phyloP scores from a whole-genome alignment of 1,284 basidiomycete genomes.

The Phellopilus nigrolimitatus region DNA sequence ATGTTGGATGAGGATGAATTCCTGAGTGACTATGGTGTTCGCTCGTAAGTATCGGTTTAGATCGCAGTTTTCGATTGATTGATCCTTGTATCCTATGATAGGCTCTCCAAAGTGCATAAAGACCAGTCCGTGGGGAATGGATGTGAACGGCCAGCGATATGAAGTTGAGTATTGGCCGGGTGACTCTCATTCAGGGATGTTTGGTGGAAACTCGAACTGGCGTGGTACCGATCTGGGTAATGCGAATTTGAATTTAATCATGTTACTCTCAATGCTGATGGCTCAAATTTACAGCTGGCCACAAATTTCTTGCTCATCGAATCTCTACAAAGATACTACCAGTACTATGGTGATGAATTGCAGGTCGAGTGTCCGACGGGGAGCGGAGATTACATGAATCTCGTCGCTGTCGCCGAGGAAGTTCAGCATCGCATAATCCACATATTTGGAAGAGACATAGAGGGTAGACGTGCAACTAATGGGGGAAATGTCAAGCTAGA shows the following conservation, averaged over 20 bases:
- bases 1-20: slow-evolving; percentile 98
- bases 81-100: slow-evolving; percentile 28
- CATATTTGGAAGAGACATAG: slow-evolving; percentile 87
- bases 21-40: slow-evolving; percentile 89
- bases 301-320: slow-evolving; percentile 94
- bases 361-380: slow-evolving; percentile 92
- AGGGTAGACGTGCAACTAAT: slow-evolving; percentile 86
- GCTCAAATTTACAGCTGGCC: slow-evolving; percentile 65
- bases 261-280: not conserved
- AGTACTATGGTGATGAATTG: slow-evolving; percentile 88
- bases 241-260: not conserved
- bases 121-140: slow-evolving; percentile 92
- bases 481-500: slow-evolving; percentile 87
- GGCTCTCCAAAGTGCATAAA: slow-evolving; percentile 85
- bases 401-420: slow-evolving; percentile 91
- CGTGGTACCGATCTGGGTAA: slow-evolving; percentile 77
- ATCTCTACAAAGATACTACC: slow-evolving; percentile 93
- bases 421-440: slow-evolving; percentile 97
- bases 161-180: slow-evolving; percentile 98
- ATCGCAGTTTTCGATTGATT: slow-evolving; percentile 1
- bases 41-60: slow-evolving; percentile 64
- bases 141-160: slow-evolving; percentile 88
- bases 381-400: slow-evolving; percentile 92
- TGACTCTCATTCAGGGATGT: slow-evolving; percentile 96
- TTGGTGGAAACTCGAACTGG: slow-evolving; percentile 98